phyloP scores from a whole-genome alignment of 1,284 basidiomycete species.

The Cutaneotrichosporon sp. region DNA sequence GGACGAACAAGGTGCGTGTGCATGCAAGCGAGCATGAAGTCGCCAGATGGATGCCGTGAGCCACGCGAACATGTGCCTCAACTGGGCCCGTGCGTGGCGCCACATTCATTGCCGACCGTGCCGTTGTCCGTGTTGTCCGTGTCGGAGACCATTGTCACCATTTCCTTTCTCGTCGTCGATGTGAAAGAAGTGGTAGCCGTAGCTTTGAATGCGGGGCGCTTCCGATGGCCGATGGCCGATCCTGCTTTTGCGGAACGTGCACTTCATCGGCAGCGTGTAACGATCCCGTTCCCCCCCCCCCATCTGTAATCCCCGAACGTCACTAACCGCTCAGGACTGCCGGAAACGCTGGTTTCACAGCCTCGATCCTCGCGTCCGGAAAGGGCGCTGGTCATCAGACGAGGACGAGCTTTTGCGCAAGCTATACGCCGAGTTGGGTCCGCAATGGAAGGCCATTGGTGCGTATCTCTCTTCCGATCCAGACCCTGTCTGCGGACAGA shows the following conservation, averaged over 20 bases:
- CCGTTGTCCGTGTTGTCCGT: not conserved
- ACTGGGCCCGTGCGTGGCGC: no score
- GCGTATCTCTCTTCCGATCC: constrained; percentile 3
- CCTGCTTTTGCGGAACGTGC: no score
- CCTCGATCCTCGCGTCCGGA: constrained; percentile 21
- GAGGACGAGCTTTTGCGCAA: constrained; percentile 21
- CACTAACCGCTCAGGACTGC: constrained; percentile 17
- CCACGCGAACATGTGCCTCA: no score
- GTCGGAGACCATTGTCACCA: no score
- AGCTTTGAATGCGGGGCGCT: no score
- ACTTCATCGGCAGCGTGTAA: no score
- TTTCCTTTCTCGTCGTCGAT: not conserved
- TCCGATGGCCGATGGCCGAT: no score
- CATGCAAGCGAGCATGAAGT: no score
- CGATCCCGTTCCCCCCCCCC: not conserved
- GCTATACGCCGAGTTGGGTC: constrained; percentile 18
- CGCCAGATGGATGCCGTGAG: no score
- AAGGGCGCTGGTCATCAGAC: constrained; percentile 23
- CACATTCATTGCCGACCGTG: no score
- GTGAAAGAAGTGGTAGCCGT: no score
- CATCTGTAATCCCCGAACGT: not conserved
- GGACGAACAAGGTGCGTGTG: constrained; percentile 25
- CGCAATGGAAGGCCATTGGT: constrained; percentile 29
- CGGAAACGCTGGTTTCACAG: constrained; percentile 26
- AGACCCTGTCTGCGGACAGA: not conserved